Conservation (phyloP, 495 filamentous ascomycete species). For the Hypoxylon cercidicola region DNA sequence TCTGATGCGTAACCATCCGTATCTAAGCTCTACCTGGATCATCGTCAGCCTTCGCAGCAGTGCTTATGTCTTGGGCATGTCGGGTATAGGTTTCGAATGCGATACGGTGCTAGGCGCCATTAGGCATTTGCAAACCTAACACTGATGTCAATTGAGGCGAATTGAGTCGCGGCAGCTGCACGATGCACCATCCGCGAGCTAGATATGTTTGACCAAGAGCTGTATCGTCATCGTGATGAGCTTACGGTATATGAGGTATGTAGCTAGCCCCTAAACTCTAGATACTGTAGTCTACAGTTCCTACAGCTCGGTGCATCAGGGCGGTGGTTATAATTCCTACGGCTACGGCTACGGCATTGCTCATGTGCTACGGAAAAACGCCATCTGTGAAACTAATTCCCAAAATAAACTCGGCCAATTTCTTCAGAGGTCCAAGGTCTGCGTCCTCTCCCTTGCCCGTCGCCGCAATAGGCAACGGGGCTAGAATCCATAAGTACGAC, state of each 20-base stretch:
- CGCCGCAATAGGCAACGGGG: background rate
- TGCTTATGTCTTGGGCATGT: background rate
- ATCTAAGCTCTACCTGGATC: background rate
- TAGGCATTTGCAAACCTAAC: slow-evolving; percentile 28
- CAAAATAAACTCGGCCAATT: slow-evolving; percentile 1
- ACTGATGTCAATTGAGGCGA: slow-evolving; percentile 30
- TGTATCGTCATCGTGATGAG: slow-evolving; percentile 37
- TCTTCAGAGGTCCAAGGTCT: background rate
- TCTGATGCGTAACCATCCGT: background rate
- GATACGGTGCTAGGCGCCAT: slow-evolving; percentile 7
- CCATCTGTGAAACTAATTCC: background rate
- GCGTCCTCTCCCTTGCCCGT: slow-evolving; percentile 11
- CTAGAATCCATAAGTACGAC: slow-evolving; percentile 20
- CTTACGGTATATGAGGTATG: background rate
- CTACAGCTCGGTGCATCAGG: slow-evolving; percentile 1
- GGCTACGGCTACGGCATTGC: too few relatives aligned
- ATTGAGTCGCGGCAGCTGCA: slow-evolving; percentile 38
- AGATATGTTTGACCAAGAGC: slow-evolving; percentile 19
- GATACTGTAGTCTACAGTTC: too few relatives aligned
- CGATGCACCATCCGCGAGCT: slow-evolving; percentile 24
- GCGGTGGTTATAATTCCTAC: background rate
- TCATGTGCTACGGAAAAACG: background rate
- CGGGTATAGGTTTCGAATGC: background rate
- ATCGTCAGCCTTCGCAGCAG: too few relatives aligned
- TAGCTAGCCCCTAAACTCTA: slow-evolving; percentile 4